These are phyloP conservation scores for Citrus trifoliata DNA, from an alignment of 345 rosid genomes.

Conservation along the genomic window DNA sequence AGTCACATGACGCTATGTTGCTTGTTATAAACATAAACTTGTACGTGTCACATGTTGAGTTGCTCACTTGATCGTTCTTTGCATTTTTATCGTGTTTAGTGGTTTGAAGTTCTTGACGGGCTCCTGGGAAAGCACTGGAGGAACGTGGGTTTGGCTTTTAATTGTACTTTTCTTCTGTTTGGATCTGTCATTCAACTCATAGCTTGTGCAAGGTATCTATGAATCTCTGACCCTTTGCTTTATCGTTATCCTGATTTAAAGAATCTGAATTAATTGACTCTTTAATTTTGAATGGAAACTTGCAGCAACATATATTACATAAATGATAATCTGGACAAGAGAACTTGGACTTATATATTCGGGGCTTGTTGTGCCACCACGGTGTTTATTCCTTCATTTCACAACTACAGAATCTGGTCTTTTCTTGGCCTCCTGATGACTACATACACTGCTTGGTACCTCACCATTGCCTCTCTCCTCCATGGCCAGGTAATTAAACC, in stretches of 20 bases:
- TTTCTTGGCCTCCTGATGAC: constrained; percentile 98
- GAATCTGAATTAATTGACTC: neutral
- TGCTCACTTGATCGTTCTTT: neutral
- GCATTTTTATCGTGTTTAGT: constrained; percentile 31
- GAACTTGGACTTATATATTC: constrained; percentile 99
- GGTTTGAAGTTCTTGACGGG: constrained; percentile 99
- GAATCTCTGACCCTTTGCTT: constrained; percentile 7
- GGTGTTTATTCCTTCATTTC: constrained; percentile 96
- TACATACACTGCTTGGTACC: constrained; percentile 98
- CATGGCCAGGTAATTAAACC: constrained; percentile 74
- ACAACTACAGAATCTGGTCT: constrained; percentile 98
- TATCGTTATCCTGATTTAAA: neutral
- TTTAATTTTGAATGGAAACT: neutral
- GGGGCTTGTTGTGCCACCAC: constrained; percentile 99
- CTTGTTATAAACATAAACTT: too few species aligned
- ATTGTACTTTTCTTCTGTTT: constrained; percentile 98
- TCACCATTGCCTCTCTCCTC: constrained; percentile 85
- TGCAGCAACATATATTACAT: constrained; percentile 98
- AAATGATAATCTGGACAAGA: constrained; percentile 96
- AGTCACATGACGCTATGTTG: neutral
- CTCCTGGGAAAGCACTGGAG: constrained; percentile 98
- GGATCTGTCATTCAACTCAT: constrained; percentile 99
- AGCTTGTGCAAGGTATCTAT: constrained; percentile 92
- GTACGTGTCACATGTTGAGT: neutral
- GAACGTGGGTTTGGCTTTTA: constrained; percentile 97